Base-by-base conservation (phyloP, 169 alveolate genomes). In the Plasmodium blacklocki region DNA sequence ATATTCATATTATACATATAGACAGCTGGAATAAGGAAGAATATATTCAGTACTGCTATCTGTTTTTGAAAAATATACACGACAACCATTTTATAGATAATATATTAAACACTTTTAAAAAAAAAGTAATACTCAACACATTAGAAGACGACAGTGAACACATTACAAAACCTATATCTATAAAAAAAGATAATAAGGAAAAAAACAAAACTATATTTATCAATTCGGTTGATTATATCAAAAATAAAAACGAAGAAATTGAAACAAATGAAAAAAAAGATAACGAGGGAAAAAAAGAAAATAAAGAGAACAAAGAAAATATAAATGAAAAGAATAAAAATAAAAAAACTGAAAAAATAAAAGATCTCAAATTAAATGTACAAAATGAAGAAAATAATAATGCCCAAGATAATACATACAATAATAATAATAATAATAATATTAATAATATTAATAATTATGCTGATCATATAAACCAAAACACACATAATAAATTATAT, bases 11-110 rank as follows among this genome's bases (percentile, higher is more conserved):
- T 15, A 60, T 67, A 7, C 80, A 83, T 54, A 26, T 83, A 47
- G 91, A 83, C 45, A 29, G 91, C 43, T 83, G 91, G 91, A 9
- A 58, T 29, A 83, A 72, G 62, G 91, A 83, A 50, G 74, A 83
- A 54, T 83, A 83, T 15, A 67, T 73, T 23, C 52, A 58, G 7
- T 83, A 83, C 43, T 83, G 91, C 63, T 43, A 32, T 21, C 73
- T 83, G 3, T 83, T 83, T 59, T 45, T 83, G 47, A 67, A 83
- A 72, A 83, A 83, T 56, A 26, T 14, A n/a, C 19, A 47, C 32
- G 91, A 58, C 23, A 83, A 83, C 21, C 91, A 83, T 62, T 83
- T 83, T 72, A 68, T 83, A 14, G 83, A 83, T 83, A 83, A 83
- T 56, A 83, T 83, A 54, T 26, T 83, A 60, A 83, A 83, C 39